Conservation (phyloP, 2,329 filamentous ascomycete species). For the Colletotrichum orchidophilum region DNA sequence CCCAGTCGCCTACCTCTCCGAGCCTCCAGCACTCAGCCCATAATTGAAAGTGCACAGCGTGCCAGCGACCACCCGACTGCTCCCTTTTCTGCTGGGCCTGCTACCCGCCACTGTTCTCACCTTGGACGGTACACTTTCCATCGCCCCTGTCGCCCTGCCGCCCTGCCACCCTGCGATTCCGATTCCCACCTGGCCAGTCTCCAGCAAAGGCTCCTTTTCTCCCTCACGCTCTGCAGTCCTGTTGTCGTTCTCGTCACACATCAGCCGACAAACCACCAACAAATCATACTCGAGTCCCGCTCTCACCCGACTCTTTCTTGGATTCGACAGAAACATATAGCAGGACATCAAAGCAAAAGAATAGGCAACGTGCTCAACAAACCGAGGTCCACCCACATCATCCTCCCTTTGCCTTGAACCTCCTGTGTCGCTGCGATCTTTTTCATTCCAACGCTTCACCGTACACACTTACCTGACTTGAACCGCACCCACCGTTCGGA, state of each 20-base stretch:
- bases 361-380: too few relatives aligned
- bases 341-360: neutral
- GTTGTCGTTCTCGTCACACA: slow-evolving; percentile 4
- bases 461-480: neutral
- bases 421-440: neutral
- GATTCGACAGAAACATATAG: neutral
- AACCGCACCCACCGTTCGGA: neutral
- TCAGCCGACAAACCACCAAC: slow-evolving; percentile 20
- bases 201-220: neutral
- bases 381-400: neutral
- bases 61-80: too few relatives aligned
- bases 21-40: too few relatives aligned
- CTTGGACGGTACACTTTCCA: neutral
- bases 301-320: slow-evolving; percentile 20
- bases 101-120: neutral
- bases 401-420: neutral
- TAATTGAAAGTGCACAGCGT: too few relatives aligned
- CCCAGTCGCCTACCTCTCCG: neutral
- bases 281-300: slow-evolving; percentile 10
- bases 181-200: neutral
- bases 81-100: too few relatives aligned
- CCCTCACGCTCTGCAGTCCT: neutral
- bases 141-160: too few relatives aligned
- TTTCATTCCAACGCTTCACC: neutral
- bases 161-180: neutral